Conservation (phyloP, 23 red algal genomes). For the Gracilaria caudata region DNA sequence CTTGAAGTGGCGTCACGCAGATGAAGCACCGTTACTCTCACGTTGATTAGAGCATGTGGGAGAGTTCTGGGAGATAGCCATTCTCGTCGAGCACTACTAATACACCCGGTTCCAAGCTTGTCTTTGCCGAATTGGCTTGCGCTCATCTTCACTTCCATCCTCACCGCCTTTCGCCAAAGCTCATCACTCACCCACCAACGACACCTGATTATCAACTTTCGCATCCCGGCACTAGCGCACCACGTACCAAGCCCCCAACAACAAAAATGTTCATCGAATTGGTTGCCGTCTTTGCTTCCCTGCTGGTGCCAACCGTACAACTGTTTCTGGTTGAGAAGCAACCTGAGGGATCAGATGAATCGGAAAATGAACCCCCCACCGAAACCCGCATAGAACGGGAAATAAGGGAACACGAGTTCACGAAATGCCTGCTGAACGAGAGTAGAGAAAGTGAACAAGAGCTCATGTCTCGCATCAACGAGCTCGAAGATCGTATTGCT, state of each 20-base stretch:
- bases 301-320: background rate
- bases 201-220: no score
- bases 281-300: background rate
- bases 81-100: no score
- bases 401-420: background rate
- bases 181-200: no score
- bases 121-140: no score
- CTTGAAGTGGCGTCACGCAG: background rate
- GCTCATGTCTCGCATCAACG: background rate
- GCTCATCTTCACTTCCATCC: background rate
- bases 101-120: no score
- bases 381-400: background rate
- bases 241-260: background rate
- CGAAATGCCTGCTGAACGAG: background rate
- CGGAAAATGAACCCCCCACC: background rate
- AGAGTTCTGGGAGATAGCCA: no score
- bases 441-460: background rate
- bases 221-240: no score
- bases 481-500: background rate
- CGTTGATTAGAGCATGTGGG: background rate
- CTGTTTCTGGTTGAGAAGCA: background rate
- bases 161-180: background rate
- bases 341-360: background rate
- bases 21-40: background rate
- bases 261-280: constrained; percentile 2